These are phyloP conservation scores for Tetracentron sinense DNA, from an alignment of 164 flowering plant species.

Conservation along the genomic window DNA sequence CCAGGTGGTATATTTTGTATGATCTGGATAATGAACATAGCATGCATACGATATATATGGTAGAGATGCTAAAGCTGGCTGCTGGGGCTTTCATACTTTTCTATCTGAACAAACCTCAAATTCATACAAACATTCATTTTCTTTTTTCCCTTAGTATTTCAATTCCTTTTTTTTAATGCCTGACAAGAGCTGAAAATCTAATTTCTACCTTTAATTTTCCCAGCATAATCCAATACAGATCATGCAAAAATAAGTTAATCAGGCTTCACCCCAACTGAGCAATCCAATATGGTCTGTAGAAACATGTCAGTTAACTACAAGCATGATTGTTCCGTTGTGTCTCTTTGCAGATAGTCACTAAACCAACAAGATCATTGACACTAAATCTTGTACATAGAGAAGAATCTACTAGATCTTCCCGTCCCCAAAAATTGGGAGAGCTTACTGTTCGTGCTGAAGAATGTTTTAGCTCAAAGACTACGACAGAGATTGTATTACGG, in stretches of 20 bases:
- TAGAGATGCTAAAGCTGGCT: no score
- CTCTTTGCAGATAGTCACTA: slow-evolving; percentile 80
- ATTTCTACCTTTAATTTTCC: not conserved
- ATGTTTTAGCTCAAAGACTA: slow-evolving; percentile 51
- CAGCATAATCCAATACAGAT: no score
- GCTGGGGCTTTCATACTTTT: no score
- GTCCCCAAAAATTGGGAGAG: slow-evolving; percentile 38
- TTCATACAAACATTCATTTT: no score
- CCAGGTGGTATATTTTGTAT: not conserved
- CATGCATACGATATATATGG: not conserved
- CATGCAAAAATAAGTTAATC: not conserved
- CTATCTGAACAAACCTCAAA: no score
- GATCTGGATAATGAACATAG: no score
- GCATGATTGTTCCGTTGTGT: slow-evolving; percentile 1
- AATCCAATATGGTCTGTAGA: not conserved
- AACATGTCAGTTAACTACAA: not conserved
- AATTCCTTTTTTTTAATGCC: not conserved
- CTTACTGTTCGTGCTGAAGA: slow-evolving; percentile 75
- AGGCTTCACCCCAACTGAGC: not conserved
- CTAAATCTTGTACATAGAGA: slow-evolving; percentile 49
- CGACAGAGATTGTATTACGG: slow-evolving; percentile 57
- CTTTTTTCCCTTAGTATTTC: not conserved
- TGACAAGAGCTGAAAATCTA: slow-evolving; percentile 3
- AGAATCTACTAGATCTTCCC: slow-evolving; percentile 26
- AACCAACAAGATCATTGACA: slow-evolving; percentile 46